Base-by-base conservation (phyloP, 2,329 filamentous ascomycete species). In the Colletotrichum filicis region DNA sequence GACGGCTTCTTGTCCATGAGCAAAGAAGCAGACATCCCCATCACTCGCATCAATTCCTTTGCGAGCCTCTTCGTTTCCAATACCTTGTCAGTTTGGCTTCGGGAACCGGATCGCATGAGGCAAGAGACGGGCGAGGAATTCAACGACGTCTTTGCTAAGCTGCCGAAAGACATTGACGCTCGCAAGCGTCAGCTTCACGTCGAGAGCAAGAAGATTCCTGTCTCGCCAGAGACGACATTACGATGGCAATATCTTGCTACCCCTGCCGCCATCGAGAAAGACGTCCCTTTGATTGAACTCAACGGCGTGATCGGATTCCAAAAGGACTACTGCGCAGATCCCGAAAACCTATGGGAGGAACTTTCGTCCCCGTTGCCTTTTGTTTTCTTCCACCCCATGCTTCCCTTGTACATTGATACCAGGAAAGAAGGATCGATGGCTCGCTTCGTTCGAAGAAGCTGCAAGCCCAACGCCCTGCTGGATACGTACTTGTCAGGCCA, bases 341-440 rank as follows among this genome's bases (percentile, higher is more conserved):
- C 88, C 1, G 87, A 87, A 35, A 94, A 93, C 76, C 86, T 91
- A 9, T 95, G 92, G 92, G 84, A 88, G 42, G 92, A 93, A 65
- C 82, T 94, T 12, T 88, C 86, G 16, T 90, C 89, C 3, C 90
- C 91, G 4, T 83, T 91, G 2, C 94, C 94, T 1, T 95, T 95
- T 77, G 93, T 96, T 28, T 94, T 95, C 80, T 96, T 98, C 82
- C 95, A 97, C 78, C 94, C 95, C 1, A 89, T 92, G 71, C 90
- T 98, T 9, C 96, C 96, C 0, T 89, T 99, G 14, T 98, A 95
- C 83, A 97, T 99, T 78, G 97, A 98, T 82, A 97, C 95, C 11
- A 90, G 97, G 73, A 91, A 90, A 80, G 95, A 97, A 84, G 97
- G 96, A 26, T 98, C 94, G 5, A 86, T 91, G 46, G 92, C 97